Evolutionary conservation across 2,329 filamentous ascomycete genomes (phyloP).

Genomic region (Seiridium cupressi): DNA sequence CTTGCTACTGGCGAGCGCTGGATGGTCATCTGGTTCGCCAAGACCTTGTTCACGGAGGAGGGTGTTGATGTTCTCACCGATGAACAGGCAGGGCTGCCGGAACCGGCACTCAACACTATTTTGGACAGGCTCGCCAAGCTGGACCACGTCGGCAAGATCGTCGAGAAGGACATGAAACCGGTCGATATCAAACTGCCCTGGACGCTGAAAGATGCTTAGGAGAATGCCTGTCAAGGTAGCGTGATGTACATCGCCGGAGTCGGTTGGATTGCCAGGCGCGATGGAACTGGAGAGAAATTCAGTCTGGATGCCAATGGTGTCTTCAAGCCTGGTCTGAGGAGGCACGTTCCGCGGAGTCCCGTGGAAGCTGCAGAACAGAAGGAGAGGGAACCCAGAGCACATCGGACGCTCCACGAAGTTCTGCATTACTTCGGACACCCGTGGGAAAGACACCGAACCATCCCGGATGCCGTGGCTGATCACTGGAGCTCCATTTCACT

Average conservation of each 20-base stretch:
- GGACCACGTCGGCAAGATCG: conserved; percentile 51
- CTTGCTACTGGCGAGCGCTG: conserved; percentile 52
- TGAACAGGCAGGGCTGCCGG: conserved; percentile 56
- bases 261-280: not conserved
- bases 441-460: too few relatives aligned
- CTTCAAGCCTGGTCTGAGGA: too few relatives aligned
- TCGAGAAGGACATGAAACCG: conserved; percentile 45
- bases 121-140: conserved; percentile 51
- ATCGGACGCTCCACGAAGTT: not conserved
- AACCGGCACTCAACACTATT: conserved; percentile 56
- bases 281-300: not conserved
- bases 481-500: too few relatives aligned
- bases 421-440: too few relatives aligned
- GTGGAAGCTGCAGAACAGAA: not conserved
- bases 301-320: not conserved
- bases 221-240: not conserved
- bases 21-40: conserved; percentile 82
- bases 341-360: too few relatives aligned
- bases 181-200: conserved; percentile 54
- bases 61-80: conserved; percentile 78
- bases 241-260: not conserved
- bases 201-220: conserved; percentile 24
- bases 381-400: not conserved
- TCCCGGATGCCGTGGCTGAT: too few relatives aligned
- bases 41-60: conserved; percentile 79